Conservation (phyloP, 2,329 filamentous ascomycete species). For the Hypoxylon sp. region DNA sequence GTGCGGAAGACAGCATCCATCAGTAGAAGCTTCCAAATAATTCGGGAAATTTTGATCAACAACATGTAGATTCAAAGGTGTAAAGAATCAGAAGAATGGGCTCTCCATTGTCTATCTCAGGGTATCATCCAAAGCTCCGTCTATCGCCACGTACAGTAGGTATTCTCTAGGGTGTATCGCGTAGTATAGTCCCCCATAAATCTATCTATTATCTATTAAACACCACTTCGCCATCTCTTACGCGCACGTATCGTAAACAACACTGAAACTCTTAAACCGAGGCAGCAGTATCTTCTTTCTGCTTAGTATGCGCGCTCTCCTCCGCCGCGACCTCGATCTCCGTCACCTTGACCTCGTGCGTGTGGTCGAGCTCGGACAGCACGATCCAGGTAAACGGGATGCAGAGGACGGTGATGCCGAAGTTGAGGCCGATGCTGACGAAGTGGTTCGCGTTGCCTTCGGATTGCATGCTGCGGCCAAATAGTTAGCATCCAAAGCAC, state of each 20-base stretch:
- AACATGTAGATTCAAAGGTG: too few species aligned
- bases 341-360: slow-evolving; percentile 47
- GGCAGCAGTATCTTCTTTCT: slow-evolving; percentile 9
- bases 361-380: slow-evolving; percentile 49
- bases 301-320: slow-evolving; percentile 9
- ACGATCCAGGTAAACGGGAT: slow-evolving; percentile 51
- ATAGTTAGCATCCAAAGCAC: slow-evolving; percentile 4
- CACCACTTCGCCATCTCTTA: background rate
- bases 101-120: slow-evolving; percentile 28
- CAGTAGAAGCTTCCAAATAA: background rate
- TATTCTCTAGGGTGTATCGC: background rate
- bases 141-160: background rate
- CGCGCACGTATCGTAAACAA: background rate
- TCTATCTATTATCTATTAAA: slow-evolving; percentile 3
- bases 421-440: slow-evolving; percentile 52
- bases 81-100: background rate
- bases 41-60: background rate
- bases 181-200: background rate
- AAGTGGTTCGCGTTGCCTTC: slow-evolving; percentile 52
- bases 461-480: slow-evolving; percentile 48
- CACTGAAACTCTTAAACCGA: slow-evolving; percentile 18
- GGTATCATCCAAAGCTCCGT: slow-evolving; percentile 34
- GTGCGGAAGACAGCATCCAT: background rate
- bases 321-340: slow-evolving; percentile 22
- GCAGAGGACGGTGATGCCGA: slow-evolving; percentile 49